Percentiles rank a stretch among this genome's conserved stretches.
phyloP scores from a whole-genome alignment of 176 grass and related monocot species.

The Themeda triandra region DNA sequence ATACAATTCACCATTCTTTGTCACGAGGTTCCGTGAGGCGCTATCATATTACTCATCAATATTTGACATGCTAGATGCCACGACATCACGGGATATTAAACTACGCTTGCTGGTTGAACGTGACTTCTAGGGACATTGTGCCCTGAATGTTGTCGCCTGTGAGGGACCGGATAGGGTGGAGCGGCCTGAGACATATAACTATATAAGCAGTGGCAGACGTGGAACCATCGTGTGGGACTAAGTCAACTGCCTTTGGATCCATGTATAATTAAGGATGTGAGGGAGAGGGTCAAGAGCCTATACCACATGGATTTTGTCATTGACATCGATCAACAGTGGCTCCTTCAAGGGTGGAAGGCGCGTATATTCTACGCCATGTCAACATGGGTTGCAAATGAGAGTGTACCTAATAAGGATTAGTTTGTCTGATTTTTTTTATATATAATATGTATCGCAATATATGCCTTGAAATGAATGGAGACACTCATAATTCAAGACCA shows the following conservation, averaged over 20 bases:
- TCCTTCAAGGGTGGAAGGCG: neutral
- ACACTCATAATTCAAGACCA: no score
- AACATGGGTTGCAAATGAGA: neutral
- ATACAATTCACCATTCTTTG: constrained; percentile 28
- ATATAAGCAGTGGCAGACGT: neutral
- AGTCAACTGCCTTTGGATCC: no score
- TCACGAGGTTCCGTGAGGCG: constrained; percentile 44
- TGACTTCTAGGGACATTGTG: neutral
- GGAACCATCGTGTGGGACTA: no score
- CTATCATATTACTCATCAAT: constrained; percentile 18
- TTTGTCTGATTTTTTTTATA: no score
- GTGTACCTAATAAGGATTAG: no score
- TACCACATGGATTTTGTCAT: neutral
- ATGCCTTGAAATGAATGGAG: no score
- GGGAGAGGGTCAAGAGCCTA: no score
- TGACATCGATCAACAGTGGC: neutral
- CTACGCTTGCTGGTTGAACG: constrained; percentile 32
- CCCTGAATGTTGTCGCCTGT: no score
- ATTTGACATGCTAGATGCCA: constrained; percentile 37
- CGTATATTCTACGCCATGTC: neutral
- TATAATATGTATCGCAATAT: no score
- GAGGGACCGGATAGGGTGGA: neutral
- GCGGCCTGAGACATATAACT: neutral
- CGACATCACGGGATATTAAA: neutral
- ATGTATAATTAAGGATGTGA: no score